Base-by-base conservation (phyloP, 1,284 basidiomycete genomes). In the Prillingera fragicola region DNA sequence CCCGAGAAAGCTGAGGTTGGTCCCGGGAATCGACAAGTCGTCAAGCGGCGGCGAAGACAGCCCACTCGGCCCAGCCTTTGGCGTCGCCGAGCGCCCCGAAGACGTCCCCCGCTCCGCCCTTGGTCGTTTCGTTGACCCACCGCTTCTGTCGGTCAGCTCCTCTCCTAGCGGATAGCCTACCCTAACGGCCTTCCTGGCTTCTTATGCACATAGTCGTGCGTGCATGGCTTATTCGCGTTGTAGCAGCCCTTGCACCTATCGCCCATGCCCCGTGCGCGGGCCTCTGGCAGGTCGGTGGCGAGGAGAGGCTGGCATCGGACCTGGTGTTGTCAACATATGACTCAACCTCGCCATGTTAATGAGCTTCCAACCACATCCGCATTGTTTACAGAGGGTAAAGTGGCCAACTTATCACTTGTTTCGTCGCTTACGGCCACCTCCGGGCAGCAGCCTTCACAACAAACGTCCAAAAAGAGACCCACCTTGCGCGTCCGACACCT, bases 181-280 rank as follows among this genome's bases (percentile, higher is more conserved):
- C 51, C 51, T 12, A 43, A 8, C 6, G 51, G 51, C 8, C 51
- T 37, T 0, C 51, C 51, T 2, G 51, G 51, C 38, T 49, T 45
- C 38, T 53, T 53, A 41, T 46, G 47, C 19, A 50, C 38, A 25
- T 53, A 53, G 13, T 40, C 32, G 35, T 34, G 28, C 14, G 47
- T 49, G 31, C 51, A 53, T 14, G 24, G 27, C 29, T 38, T 43
- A 23, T 38, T 34, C 12, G 40, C 40, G 5, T 29, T 5, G 19
- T 43, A 48, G 21, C 45, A 48, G 8, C 45, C 32, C 21, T 43
- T 41, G 26, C 45, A 48, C 19, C 39, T n/a, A 15, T 41, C 24
- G 1, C 26, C 39, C 3, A 38, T 15, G 24, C 40, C 29, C 15
- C 8, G 14, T 2, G 12, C n/a, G 12, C 38, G 40, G 23, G 45